phyloP scores from a whole-genome alignment of 495 filamentous ascomycete species.

The Xeromyces bisporus region DNA sequence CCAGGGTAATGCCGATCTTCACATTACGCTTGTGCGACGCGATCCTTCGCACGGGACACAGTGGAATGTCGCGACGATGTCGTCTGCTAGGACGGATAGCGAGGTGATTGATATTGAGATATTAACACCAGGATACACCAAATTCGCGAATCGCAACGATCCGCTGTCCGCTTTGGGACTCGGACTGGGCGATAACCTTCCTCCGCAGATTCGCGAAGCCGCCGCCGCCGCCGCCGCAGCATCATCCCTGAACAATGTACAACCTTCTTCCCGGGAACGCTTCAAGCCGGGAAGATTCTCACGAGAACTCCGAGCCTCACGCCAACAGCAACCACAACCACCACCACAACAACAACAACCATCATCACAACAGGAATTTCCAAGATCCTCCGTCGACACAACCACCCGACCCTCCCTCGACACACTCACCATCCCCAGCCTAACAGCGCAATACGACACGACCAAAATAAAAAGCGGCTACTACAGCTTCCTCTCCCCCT shows the following conservation, averaged over 20 bases:
- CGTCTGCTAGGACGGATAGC: slow-evolving; percentile 20
- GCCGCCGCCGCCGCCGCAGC: background rate
- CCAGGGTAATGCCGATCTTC: slow-evolving; percentile 23
- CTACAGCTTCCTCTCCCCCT: slow-evolving; percentile 59
- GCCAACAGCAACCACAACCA: slow-evolving; percentile 3
- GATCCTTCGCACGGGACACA: slow-evolving; percentile 64
- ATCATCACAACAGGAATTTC: background rate
- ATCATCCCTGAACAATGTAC: background rate
- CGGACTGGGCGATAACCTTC: slow-evolving; percentile 18
- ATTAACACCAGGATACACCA: slow-evolving; percentile 43
- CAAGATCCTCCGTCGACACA: background rate
- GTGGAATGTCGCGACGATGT: slow-evolving; percentile 75
- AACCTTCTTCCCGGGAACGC: slow-evolving; percentile 3
- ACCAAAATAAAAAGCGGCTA: slow-evolving; percentile 30
- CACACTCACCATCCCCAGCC: background rate
- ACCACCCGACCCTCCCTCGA: background rate
- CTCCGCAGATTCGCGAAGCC: slow-evolving; percentile 6
- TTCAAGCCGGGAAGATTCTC: slow-evolving; percentile 21
- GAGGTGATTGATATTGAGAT: slow-evolving; percentile 41
- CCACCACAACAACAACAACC: slow-evolving; percentile 1
- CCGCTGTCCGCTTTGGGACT: slow-evolving; percentile 15
- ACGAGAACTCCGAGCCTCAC: slow-evolving; percentile 22
- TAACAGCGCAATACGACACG: background rate
- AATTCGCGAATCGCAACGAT: slow-evolving; percentile 31
- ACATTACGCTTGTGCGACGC: slow-evolving; percentile 77